A percentile compares a stretch with the other conserved stretches of the same genome.
Evolutionary conservation across 2,329 filamentous ascomycete species (phyloP).

Genomic region (Aspergillus tanneri): DNA sequence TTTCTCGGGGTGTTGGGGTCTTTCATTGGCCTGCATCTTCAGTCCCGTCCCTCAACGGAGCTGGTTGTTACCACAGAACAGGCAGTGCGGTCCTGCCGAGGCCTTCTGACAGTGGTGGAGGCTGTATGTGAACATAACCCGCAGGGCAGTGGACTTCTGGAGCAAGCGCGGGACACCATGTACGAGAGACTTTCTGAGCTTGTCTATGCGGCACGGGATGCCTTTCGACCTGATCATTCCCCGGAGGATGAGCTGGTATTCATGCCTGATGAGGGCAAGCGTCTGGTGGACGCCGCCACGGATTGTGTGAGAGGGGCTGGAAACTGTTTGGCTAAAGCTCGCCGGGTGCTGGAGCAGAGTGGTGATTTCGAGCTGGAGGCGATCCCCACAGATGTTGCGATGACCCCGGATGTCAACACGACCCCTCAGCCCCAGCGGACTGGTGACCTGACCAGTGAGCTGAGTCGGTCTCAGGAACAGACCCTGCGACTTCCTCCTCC

Average conservation of each 20-base stretch:
- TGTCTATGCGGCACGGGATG: slow-evolving; percentile 75
- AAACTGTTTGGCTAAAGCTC: slow-evolving; percentile 85
- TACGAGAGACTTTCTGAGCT: slow-evolving; percentile 76
- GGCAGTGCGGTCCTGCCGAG: slow-evolving; percentile 76
- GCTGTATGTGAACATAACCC: slow-evolving; percentile 76
- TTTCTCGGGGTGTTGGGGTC: slow-evolving; percentile 89
- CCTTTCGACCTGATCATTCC: slow-evolving; percentile 66
- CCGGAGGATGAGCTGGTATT: slow-evolving; percentile 74
- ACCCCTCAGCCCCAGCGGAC: slow-evolving; percentile 23
- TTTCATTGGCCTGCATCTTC: slow-evolving; percentile 89
- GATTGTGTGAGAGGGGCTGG: slow-evolving; percentile 86
- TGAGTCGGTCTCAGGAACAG: slow-evolving; percentile 28
- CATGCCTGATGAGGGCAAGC: slow-evolving; percentile 73
- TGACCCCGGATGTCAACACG: slow-evolving; percentile 16
- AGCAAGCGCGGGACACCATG: slow-evolving; percentile 71
- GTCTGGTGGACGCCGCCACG: slow-evolving; percentile 75
- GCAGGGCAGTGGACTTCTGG: slow-evolving; percentile 64
- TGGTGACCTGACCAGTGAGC: slow-evolving; percentile 17
- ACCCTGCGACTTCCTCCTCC: slow-evolving; percentile 46
- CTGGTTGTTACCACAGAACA: slow-evolving; percentile 79
- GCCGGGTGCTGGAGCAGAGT: slow-evolving; percentile 79
- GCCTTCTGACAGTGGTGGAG: slow-evolving; percentile 76
- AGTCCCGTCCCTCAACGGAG: slow-evolving; percentile 86
- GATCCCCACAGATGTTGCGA: slow-evolving; percentile 48
- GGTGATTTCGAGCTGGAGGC: slow-evolving; percentile 82